Base-by-base conservation (phyloP, 2,329 filamentous ascomycete genomes). In the Paecilomyces dactylethromorphus region DNA sequence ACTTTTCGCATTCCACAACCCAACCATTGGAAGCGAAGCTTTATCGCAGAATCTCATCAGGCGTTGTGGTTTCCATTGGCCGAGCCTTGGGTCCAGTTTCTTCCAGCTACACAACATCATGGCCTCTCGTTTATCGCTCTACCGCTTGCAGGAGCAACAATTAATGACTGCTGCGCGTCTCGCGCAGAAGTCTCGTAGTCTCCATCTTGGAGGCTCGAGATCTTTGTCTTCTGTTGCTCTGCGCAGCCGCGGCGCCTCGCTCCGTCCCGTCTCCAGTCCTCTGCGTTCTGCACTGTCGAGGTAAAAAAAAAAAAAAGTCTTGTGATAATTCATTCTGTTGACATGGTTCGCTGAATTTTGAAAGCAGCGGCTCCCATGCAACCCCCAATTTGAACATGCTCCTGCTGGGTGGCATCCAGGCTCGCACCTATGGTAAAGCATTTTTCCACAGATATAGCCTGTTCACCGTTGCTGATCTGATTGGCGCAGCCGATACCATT, bases 401-500 rank as follows among this genome's bases (percentile, higher is more conserved):
- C 57, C 61, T 66, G 18, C 65, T 69, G 51, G 67, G 68, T 53
- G 65, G 65, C 24, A 61, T 64, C 60, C 74, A 76, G 58, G 60
- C 71, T 57, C 66, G 74, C 58, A 73, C 65, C 57, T 76, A 76
- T 63, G 73, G 74, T 76, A 68, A 51, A 32, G 24, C 35, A 24
- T 29, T 29, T 18, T 31, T 18, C 29, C 6, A 53, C 12, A 26
- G 21, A 32, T 21, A 53, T 21, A 1, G 29, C n/a, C 13, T 53
- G 51, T 26, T 18, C 22, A 21, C 22, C 33, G 12, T 53, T 11
- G n/a, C 61, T 68, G 56, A 66, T 56, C 53, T 50, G 58, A 8
- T 56, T 6, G 39, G 21, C 56, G 15, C 57, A 79, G 92, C 92
- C 74, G 91, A 96, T 71, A 88, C 85, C 66, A 79, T 93, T 63